Base-by-base conservation (phyloP, 2,329 filamentous ascomycete genomes). In the Ilyonectria robusta region DNA sequence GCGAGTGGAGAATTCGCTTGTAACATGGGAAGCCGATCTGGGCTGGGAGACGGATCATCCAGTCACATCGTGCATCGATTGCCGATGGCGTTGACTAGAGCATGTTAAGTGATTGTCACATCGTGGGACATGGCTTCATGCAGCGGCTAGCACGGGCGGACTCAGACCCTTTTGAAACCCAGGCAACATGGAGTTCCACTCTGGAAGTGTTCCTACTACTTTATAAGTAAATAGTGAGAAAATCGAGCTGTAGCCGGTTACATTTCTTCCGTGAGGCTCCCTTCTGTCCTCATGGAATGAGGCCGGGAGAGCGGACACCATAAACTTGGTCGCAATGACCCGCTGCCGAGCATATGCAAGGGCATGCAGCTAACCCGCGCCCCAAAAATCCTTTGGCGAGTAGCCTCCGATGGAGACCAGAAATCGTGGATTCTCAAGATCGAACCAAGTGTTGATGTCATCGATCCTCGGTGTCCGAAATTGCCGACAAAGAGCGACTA, bases 381-480 rank as follows among this genome's bases (percentile, higher is more conserved):
- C 42, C 17, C 51, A 17, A 53, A 9, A 26, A 8, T 29, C 35
- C 7, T 17, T 42, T 48, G 29, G 37, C 9, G 29, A 37, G 21
- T 31, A 46, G 19, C 61, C 15, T 54, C 13, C 44, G 59, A 62
- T 53, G 53, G 26, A 47, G 63, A 60, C 8, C 17, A 13, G 46
- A 58, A 13, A 7, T 57, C 31, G 59, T 62, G 63, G 40, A 29
- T 19, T 56, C 59, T 56, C 59, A 26, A 53, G 37, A 66, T 62
- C 59, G 53, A 55, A 50, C 33, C n/a, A 29, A 66, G 69, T 70
- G 65, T 66, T 71, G 67, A 66, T 70, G 69, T 71, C 67, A 70
- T 71, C 11, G 69, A 71, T 47, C 54, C 51, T 62, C 37, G 54
- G 59, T 17, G 23, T 50, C 46, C 46, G 54, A 54, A 57, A 62